Base-by-base conservation (phyloP, 2,329 filamentous ascomycete genomes). In the Knufia petricola region DNA sequence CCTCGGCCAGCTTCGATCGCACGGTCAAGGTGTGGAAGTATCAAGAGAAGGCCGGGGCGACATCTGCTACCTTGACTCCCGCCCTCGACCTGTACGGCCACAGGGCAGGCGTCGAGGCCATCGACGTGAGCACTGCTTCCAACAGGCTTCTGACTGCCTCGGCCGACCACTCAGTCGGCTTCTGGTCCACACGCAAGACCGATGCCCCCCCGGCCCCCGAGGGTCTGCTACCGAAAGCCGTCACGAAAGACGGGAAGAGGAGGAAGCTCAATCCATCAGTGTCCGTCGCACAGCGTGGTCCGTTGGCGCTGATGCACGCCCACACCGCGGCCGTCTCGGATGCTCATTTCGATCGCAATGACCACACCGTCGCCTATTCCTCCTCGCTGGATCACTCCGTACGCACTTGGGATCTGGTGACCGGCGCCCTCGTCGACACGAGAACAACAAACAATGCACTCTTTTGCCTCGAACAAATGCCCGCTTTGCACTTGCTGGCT, bases 11-110 rank as follows among this genome's bases (percentile, higher is more conserved):
- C 12, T 72, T 94, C 55, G 92, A 96, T 68, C 79, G 87, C 52
- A 89, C 86, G 2, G 77, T 98, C 34, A 78, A 89, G 38, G 69
- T 96, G 55, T 98, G 90, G 89, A 88, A 89, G 64, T 95, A 94
- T 68, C 71, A 74, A 38, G 85, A 92, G 59, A 69, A 73, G 8
- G 72, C 75, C 12, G 77, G 78, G 61, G 71, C 77, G 23, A 74
- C 79, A 54, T 73, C 79, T 1, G 76, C 74, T 51, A 72, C 72
- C 8, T 72, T 94, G 45, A 83, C 81, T 54, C 83, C 85, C 1
- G 79, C 79, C 47, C 73, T 94, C 55, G 87, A 95, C 61, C 77
- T 95, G 4, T 88, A 87, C 68, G 87, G 86, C 32, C 89, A 95
- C 69, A 81, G 75, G 53, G 81, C 79, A 55, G 77, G 77, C 36